Base-by-base conservation (phyloP, 805 yeast genomes). In the Ogataea allantospora region DNA sequence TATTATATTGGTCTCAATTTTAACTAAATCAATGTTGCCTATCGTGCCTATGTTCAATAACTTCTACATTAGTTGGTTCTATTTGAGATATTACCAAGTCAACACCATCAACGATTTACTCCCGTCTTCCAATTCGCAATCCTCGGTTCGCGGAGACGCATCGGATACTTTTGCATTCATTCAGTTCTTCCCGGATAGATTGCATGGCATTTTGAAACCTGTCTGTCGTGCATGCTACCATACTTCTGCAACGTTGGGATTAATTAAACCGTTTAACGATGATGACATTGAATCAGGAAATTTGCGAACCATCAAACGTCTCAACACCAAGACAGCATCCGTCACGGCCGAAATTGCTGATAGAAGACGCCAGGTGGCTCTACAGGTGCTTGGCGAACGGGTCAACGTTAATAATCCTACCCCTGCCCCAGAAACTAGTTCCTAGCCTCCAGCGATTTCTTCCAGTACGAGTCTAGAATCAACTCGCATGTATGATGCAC, bases 131-230 rank as follows among this genome's bases (percentile, higher is more conserved):
- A 55, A 23, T 35, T 55, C 14, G 20, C 47, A 35, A 16, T 35
- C 50, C 22, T 56, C 69, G 16, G 63, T 80, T 8, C 60, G 73
- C 18, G 96, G 97, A 25, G 96, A 88, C 59, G 95, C 96, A 0
- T 80, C 93, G 0, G 96, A 89, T 49, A 83, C 91, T 1, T 89
- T 89, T 67, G 79, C 85, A 38, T 70, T 89, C 45, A 80, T 81
- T 21, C 82, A 83, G 51, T 87, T 89, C 58, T 89, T 89, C 77
- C 97, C 97, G 1, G 77, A 70, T 32, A 56, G 73, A 1, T 23
- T 73, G 2, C 76, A 77, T 38, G 74, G 77, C 3, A 45, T 71
- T 17, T 57, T 87, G 32, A 65, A 67, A 22, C 76, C 78, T 1
- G 50, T 79, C 0, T 79, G 80, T 43, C 58, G 74, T 28, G 56